Evolutionary conservation across 106 monocot species (phyloP), one percentile per base, ranked within the genome.

Genomic region (Dendrobium chrysotoxum): DNA sequence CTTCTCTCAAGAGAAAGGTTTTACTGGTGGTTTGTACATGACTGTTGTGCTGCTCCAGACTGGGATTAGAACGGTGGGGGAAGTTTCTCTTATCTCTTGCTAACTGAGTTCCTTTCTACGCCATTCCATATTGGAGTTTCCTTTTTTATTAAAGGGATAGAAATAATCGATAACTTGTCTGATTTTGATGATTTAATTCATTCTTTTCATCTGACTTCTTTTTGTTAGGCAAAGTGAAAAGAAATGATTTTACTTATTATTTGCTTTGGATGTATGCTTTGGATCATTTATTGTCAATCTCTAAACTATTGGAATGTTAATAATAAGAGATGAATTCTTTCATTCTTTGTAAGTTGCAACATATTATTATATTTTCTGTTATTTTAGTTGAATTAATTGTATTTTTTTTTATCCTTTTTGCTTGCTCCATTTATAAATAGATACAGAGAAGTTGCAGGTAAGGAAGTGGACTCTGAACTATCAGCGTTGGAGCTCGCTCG

Each of bases 181-280:
- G 76, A 73, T 73, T 73, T 73, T 26, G 20, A 61, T 8, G 9
- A 61, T 61, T 77, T 77, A 23, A 75, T 75, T 75, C 41, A 75
- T 75, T 75, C 40, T 75, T 75, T 75, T 75, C 16, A 75, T 7
- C 75, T 3, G 40, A 4, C 70, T 70, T 35, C 3, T 30, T 75
- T 18, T 21, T 35, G 41, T 50, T 45, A 53, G 76, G 76, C 25
- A n/a, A 47, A 47, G 39, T 26, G 50, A 15, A 23, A 76, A 47
- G 7, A 30, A 40, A 23, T 42, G 21, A 3, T 77, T 50, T 13
- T 17, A 11, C 45, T 53, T 12, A 77, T 53, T 12, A 77, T 46
- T 28, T 26, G 53, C 10, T 9, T n/a, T 75, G 25, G 26, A 31
- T 68, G 53, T 31, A 31, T 57, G 53, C 53, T 78, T 78, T 30